Percentiles rank a stretch among this genome's conserved stretches.
phyloP scores from a whole-genome alignment of 345 rosid species.

The Barbarea vulgaris region DNA sequence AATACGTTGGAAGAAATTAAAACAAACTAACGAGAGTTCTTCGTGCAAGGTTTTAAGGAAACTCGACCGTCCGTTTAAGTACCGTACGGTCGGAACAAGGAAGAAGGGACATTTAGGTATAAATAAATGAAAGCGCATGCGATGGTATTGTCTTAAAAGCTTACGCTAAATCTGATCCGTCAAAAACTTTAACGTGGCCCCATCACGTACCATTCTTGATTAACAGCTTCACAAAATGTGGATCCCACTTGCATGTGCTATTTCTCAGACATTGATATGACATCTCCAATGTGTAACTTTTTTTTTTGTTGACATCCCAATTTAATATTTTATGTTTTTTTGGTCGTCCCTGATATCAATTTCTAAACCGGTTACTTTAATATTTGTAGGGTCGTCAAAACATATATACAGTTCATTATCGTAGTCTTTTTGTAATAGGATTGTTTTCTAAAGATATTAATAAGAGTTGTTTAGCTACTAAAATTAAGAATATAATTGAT shows the following conservation, averaged over 20 bases:
- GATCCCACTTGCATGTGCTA: conserved; percentile 36
- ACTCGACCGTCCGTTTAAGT: conserved; percentile 28
- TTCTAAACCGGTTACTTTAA: background rate
- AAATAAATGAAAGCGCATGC: conserved; percentile 21
- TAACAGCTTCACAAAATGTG: background rate
- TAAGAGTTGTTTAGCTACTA: too few species aligned
- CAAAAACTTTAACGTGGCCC: conserved; percentile 6
- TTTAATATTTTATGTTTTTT: background rate
- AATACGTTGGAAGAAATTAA: background rate
- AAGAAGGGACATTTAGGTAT: background rate
- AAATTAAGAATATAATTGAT: too few species aligned
- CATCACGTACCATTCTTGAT: conserved; percentile 1
- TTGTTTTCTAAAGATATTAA: too few species aligned
- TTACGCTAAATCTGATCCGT: conserved; percentile 23
- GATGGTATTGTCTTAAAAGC: background rate
- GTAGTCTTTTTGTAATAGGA: too few species aligned
- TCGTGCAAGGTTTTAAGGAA: conserved; percentile 28
- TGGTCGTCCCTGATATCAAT: background rate
- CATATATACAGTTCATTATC: too few species aligned
- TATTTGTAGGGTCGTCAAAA: too few species aligned
- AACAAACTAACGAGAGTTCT: background rate
- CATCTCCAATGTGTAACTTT: background rate
- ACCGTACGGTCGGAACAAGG: conserved; percentile 32
- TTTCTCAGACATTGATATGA: conserved; percentile 12
- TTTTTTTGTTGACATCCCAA: background rate